Base-by-base conservation (phyloP, 768 basidiomycete genomes). In the Boletellus emodensis region DNA sequence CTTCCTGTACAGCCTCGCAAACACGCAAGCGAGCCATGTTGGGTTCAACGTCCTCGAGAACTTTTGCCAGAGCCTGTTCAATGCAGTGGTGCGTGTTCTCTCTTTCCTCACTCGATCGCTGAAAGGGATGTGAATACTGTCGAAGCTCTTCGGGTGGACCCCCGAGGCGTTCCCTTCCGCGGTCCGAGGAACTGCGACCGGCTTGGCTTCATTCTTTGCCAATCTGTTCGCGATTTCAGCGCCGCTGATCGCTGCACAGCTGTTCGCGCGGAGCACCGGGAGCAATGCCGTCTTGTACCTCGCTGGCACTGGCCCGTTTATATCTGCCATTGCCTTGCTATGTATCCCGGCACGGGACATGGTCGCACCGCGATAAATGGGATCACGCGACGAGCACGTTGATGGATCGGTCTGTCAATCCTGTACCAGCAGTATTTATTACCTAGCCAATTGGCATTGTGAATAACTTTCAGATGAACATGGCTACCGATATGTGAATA, bases 131-230 rank as follows among this genome's bases (percentile, higher is more conserved):
- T 24, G 17, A 3, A n/a, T 3, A 22, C n/a, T 15, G n/a, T 46
- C 9, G 9, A 26, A 58, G 56, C 44, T 56, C 51, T 28, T 38
- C 2, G 55, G 57, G 28, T 58, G 57, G 57, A 58, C 46, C 20
- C 57, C 57, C 3, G 57, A 58, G 32, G 51, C 57, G 12, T 58
- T 58, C 32, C 57, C 57, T 15, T 3, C 32, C 17, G 47, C 57
- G 12, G 48, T 58, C 6, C 48, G 57, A 32, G 57, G 57, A 9
- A 58, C 57, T 26, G 57, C 45, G 1, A 47, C 51, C 1, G 55
- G 57, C 4, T 36, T 49, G 24, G 44, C 55, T 10, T 1, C n/a
- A 3, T 57, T 45, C 15, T 44, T 38, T 28, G 55, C 30, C n/a
- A 47, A 14, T n/a, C 1, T 58, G 6, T 4, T 52, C 32, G 51